phyloP scores from a whole-genome alignment of 768 basidiomycete species.

The Trametes cubensis region DNA sequence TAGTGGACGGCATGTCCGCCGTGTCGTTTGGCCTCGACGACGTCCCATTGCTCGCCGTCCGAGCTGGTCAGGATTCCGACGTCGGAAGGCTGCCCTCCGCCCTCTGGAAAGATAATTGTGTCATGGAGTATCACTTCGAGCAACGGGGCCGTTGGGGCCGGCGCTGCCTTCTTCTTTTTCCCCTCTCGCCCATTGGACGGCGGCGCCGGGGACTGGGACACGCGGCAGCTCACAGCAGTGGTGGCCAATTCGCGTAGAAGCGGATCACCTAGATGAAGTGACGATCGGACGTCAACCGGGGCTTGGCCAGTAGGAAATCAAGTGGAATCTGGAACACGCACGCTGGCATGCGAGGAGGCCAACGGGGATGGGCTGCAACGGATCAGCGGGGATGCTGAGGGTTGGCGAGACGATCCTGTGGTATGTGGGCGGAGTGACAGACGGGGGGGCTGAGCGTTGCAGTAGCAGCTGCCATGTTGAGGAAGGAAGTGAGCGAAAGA shows the following conservation, averaged over 20 bases:
- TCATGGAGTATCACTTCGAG: constrained; percentile 74
- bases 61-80: constrained; percentile 55
- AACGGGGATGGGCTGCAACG: constrained; percentile 60
- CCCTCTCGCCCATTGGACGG: constrained; percentile 36
- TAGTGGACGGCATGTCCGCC: constrained; percentile 80
- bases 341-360: constrained; percentile 82
- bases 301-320: constrained; percentile 1
- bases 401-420: constrained; percentile 66
- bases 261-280: constrained; percentile 58
- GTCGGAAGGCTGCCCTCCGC: constrained; percentile 81
- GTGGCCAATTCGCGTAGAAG: constrained; percentile 62
- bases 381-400: constrained; percentile 55
- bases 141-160: constrained; percentile 50
- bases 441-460: constrained; percentile 35
- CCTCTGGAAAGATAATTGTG: constrained; percentile 81
- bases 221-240: constrained; percentile 51
- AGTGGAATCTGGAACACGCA: constrained; percentile 35
- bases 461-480: constrained; percentile 42
- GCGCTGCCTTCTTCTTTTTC: constrained; percentile 58
- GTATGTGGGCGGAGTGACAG: constrained; percentile 57
- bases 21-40: constrained; percentile 66
- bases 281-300: constrained; percentile 9
- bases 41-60: constrained; percentile 54
- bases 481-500: not conserved
- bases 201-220: constrained; percentile 48